A percentile compares a stretch with the other conserved stretches of the same genome.
These are phyloP conservation scores for Mycena chlorophos DNA, from an alignment of 768 basidiomycete species.

Conservation along the genomic window DNA sequence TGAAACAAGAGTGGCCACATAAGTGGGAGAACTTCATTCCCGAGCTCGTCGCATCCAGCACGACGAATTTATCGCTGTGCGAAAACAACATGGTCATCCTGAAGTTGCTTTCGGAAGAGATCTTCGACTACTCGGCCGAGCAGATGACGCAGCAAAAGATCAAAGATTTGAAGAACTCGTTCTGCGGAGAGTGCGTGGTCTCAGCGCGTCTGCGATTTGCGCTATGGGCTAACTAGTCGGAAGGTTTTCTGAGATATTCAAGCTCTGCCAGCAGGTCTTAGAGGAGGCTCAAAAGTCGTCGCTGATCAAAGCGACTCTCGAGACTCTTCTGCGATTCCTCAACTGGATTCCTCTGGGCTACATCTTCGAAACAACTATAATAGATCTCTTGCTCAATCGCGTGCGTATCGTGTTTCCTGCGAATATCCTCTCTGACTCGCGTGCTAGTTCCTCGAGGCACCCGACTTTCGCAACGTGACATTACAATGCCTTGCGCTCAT, in stretches of 20 bases:
- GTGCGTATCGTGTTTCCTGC: slow-evolving; percentile 47
- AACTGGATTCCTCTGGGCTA: slow-evolving; percentile 99
- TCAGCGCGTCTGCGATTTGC: background rate
- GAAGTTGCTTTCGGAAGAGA: slow-evolving; percentile 95
- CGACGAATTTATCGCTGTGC: slow-evolving; percentile 92
- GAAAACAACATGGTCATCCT: slow-evolving; percentile 99
- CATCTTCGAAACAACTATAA: slow-evolving; percentile 97
- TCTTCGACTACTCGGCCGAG: slow-evolving; percentile 98
- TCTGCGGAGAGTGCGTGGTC: background rate
- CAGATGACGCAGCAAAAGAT: slow-evolving; percentile 98
- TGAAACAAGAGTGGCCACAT: slow-evolving; percentile 99
- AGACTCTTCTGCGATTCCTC: slow-evolving; percentile 91
- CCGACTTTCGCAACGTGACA: slow-evolving; percentile 96
- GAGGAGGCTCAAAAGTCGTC: slow-evolving; percentile 97
- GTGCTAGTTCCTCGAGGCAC: slow-evolving; percentile 87
- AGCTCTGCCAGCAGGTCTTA: slow-evolving; percentile 92
- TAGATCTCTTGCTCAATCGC: slow-evolving; percentile 87
- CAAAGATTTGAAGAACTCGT: slow-evolving; percentile 84
- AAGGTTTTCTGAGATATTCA: slow-evolving; percentile 97
- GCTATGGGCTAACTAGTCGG: slow-evolving; percentile 77
- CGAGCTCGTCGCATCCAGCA: slow-evolving; percentile 95
- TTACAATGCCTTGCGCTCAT: slow-evolving; percentile 97
- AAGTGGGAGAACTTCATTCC: slow-evolving; percentile 98
- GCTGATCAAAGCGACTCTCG: slow-evolving; percentile 90
- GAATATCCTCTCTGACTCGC: slow-evolving; percentile 12